Percentiles rank a stretch among this genome's conserved stretches.
These are phyloP conservation scores for Thecamonas trahens DNA, from an alignment of 78 protist species.

Conservation along the genomic window DNA sequence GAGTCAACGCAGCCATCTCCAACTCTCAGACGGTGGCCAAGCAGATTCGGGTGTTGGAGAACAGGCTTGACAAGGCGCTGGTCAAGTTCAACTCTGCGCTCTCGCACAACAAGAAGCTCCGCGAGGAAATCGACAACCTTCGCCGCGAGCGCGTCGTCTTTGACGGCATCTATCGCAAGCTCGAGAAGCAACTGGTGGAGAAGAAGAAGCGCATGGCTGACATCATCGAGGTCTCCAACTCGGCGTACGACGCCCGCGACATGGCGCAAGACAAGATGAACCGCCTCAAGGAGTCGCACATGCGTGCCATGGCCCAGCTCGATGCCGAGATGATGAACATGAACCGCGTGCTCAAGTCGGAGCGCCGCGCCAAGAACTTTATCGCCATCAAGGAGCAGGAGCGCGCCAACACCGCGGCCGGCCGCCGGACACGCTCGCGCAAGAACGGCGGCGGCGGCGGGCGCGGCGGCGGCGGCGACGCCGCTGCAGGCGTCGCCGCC, in stretches of 20 bases:
- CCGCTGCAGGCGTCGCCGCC: no score
- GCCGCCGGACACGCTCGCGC: background rate
- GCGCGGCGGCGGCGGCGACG: background rate
- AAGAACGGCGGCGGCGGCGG: background rate
- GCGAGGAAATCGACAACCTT: slow-evolving; percentile 69
- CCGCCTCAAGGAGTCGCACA: background rate
- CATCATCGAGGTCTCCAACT: slow-evolving; percentile 44
- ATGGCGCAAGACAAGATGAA: slow-evolving; percentile 6
- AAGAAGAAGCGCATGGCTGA: slow-evolving; percentile 44
- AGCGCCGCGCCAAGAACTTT: slow-evolving; percentile 27
- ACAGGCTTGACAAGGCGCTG: slow-evolving; percentile 49
- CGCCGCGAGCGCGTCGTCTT: slow-evolving; percentile 69
- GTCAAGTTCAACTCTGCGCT: slow-evolving; percentile 66
- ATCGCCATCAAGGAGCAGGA: slow-evolving; percentile 9
- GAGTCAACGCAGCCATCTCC: slow-evolving; percentile 23
- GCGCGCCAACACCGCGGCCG: background rate
- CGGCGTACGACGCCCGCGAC: slow-evolving; percentile 53
- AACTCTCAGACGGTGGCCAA: background rate
- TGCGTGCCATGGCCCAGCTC: background rate
- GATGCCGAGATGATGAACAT: slow-evolving; percentile 28
- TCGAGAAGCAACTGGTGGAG: slow-evolving; percentile 43
- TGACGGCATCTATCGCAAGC: slow-evolving; percentile 57
- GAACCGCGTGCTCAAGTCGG: slow-evolving; percentile 21
- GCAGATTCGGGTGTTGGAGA: slow-evolving; percentile 57
- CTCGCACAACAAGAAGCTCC: slow-evolving; percentile 46